These are phyloP conservation scores for Fusarium secorum DNA, from an alignment of 2,329 filamentous ascomycete genomes.

Conservation along the genomic window DNA sequence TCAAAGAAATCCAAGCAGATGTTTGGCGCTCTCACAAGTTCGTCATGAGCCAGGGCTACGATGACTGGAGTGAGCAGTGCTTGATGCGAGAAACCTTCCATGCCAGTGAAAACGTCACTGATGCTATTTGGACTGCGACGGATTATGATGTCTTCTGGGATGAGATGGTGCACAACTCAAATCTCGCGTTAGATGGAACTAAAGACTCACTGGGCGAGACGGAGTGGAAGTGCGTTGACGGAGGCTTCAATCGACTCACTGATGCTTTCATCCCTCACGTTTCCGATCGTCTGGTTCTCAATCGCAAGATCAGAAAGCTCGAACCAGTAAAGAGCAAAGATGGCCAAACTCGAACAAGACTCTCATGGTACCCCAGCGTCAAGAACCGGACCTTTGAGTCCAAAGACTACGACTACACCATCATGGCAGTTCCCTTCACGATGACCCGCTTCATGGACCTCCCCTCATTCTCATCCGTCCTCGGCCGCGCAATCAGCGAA, in stretches of 20 bases:
- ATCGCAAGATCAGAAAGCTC: background rate
- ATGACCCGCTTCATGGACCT: slow-evolving; percentile 70
- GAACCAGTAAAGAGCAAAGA: background rate
- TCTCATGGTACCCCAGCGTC: slow-evolving; percentile 56
- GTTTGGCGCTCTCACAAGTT: slow-evolving; percentile 11
- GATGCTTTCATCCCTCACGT: background rate
- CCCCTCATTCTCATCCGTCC: slow-evolving; percentile 44
- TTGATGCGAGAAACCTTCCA: slow-evolving; percentile 7
- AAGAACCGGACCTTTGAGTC: slow-evolving; percentile 48
- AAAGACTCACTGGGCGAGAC: slow-evolving; percentile 9
- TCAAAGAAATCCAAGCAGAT: background rate
- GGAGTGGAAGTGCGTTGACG: slow-evolving; percentile 21
- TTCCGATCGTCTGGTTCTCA: background rate
- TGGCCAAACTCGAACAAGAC: background rate
- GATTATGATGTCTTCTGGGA: slow-evolving; percentile 27
- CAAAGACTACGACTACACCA: slow-evolving; percentile 67
- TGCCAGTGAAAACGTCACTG: slow-evolving; percentile 10
- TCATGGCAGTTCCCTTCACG: slow-evolving; percentile 71
- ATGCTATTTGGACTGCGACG: slow-evolving; percentile 9
- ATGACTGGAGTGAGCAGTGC: slow-evolving; percentile 13
- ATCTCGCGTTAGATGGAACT: slow-evolving; percentile 7
- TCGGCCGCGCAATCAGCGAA: slow-evolving; percentile 8
- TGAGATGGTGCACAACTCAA: slow-evolving; percentile 23
- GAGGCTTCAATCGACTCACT: slow-evolving; percentile 4
- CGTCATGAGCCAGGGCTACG: slow-evolving; percentile 7